Percentiles rank a stretch among this genome's conserved stretches.
phyloP scores from a whole-genome alignment of 148 eudicot genomes.

The Gaultheria prostrata region DNA sequence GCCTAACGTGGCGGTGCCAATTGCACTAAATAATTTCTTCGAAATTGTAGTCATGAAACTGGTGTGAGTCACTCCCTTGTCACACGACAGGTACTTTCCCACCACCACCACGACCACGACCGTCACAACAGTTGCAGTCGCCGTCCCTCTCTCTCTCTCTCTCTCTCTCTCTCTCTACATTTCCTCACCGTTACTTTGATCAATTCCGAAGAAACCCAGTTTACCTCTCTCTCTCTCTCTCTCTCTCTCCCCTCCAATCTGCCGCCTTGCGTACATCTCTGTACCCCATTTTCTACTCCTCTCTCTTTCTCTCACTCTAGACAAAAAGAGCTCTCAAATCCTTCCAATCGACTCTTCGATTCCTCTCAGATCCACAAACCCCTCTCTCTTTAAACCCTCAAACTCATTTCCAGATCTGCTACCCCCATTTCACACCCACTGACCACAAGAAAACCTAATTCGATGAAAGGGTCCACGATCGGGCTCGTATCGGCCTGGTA shows the following conservation, averaged over 20 bases:
- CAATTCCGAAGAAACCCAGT: neutral
- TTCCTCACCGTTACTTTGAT: constrained; percentile 13
- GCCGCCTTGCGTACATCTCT: neutral
- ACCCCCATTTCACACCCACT: neutral
- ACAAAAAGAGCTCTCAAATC: neutral
- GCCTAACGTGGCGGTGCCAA: neutral
- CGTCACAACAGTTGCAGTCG: neutral
- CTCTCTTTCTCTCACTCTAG: too few relatives aligned
- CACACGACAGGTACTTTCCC: constrained; percentile 4
- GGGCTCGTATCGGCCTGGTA: constrained; percentile 75
- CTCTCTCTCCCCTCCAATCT: neutral
- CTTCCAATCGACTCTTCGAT: neutral
- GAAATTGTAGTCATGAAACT: neutral
- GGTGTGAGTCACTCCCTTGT: neutral
- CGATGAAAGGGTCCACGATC: constrained; percentile 58
- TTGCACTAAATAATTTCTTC: neutral
- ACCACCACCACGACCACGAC: neutral
- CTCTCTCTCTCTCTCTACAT: neutral
- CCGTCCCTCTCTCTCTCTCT: neutral
- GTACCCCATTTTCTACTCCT: too few relatives aligned
- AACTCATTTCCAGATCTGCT: neutral
- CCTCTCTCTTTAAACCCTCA: neutral
- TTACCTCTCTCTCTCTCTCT: too few relatives aligned
- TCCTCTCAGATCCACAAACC: neutral
- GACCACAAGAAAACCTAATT: neutral